phyloP scores from a whole-genome alignment of 352 stramenopile genomes.

The Pythium grandisporangium region DNA sequence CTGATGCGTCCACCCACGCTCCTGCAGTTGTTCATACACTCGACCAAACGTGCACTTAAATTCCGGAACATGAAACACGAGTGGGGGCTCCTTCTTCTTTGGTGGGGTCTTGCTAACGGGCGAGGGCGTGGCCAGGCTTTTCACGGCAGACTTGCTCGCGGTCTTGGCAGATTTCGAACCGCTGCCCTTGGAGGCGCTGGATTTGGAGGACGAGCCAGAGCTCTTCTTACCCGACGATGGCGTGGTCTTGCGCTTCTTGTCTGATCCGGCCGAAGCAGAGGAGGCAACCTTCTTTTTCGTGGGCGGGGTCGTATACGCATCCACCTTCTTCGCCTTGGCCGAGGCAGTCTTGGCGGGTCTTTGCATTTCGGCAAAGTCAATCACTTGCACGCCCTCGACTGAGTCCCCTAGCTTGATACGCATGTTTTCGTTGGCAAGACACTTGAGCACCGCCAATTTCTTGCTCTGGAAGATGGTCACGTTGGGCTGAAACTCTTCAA shows the following conservation, averaged over 20 bases:
- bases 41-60: constrained; percentile 65
- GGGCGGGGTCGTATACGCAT: neutral
- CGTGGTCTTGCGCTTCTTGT: constrained; percentile 5
- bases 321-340: constrained; percentile 9
- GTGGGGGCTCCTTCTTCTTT: constrained; percentile 21
- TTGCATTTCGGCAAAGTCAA: constrained; percentile 30
- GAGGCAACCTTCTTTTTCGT: constrained; percentile 13
- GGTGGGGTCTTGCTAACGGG: constrained; percentile 9
- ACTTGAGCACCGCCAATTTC: constrained; percentile 61
- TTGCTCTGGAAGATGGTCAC: constrained; percentile 79
- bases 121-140: neutral
- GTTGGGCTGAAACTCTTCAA: constrained; percentile 61
- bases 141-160: no score
- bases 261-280: neutral
- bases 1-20: constrained; percentile 47
- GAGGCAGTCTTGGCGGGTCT: constrained; percentile 5
- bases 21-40: constrained; percentile 50
- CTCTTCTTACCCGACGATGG: neutral
- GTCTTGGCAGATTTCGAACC: no score
- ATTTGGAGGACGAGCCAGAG: neutral
- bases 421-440: constrained; percentile 35
- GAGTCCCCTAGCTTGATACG: constrained; percentile 59
- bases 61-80: constrained; percentile 34
- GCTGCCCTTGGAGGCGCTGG: neutral
- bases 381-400: constrained; percentile 43